Evolutionary conservation across 139 green algal genomes (phyloP).

Genomic region (Cymbomonas tetramitiformis): DNA sequence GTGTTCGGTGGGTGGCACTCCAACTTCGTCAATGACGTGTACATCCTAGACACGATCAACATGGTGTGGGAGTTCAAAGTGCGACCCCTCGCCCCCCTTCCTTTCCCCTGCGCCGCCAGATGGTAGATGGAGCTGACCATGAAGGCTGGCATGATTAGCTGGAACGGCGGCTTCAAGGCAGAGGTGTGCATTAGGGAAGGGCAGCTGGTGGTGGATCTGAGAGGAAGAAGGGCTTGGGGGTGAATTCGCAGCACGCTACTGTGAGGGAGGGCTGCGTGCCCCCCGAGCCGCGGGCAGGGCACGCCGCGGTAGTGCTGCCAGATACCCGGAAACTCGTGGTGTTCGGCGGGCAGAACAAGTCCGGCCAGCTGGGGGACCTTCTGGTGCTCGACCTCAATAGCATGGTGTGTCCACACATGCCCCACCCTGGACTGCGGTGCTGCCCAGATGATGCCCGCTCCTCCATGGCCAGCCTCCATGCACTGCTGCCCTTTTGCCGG

Average conservation of each 20-base stretch:
- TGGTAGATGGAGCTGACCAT: too few species aligned
- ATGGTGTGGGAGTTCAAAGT: neutral
- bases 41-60: conserved; percentile 11
- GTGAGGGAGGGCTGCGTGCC: too few species aligned
- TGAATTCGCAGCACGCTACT: too few species aligned
- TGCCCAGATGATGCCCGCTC: too few species aligned
- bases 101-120: neutral
- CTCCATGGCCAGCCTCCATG: too few species aligned
- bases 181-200: too few species aligned
- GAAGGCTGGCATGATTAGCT: too few species aligned
- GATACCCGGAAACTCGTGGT: conserved; percentile 6
- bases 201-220: too few species aligned
- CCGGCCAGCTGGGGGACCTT: conserved; percentile 9
- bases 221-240: too few species aligned
- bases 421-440: too few species aligned
- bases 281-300: neutral
- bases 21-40: conserved; percentile 14
- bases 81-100: neutral
- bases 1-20: conserved; percentile 12
- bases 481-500: too few species aligned
- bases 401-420: conserved; percentile 12
- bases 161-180: too few species aligned
- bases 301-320: conserved; percentile 7
- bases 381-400: conserved; percentile 3
- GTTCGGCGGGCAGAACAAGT: conserved; percentile 14